A percentile compares a stretch with the other conserved stretches of the same genome.
Evolutionary conservation across 345 rosid genomes (phyloP).

Genomic region (Syzygium jambos): DNA sequence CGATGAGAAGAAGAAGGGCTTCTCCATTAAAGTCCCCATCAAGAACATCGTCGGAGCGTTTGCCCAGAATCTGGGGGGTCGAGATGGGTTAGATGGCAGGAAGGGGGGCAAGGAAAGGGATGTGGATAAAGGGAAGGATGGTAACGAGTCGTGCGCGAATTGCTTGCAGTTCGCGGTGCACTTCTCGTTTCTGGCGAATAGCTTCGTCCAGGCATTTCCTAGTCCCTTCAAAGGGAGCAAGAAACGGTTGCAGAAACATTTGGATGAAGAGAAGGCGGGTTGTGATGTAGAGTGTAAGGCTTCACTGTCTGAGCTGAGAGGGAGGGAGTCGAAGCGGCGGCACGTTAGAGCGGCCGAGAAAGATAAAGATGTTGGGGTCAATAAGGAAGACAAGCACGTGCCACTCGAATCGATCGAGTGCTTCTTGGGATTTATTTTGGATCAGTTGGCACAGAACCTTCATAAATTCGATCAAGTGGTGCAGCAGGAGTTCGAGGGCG

Average conservation of each 20-base stretch:
- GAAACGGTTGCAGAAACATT: conserved; percentile 33
- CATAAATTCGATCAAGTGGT: conserved; percentile 54
- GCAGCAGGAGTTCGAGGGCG: conserved; percentile 27
- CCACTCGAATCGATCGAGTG: conserved; percentile 48
- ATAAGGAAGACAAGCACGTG: conserved; percentile 28
- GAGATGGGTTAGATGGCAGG: conserved; percentile 24
- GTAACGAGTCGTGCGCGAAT: conserved; percentile 43
- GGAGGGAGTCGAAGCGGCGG: conserved; percentile 17
- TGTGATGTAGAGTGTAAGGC: conserved; percentile 16
- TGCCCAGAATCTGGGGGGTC: conserved; percentile 30
- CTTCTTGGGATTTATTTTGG: conserved; percentile 42
- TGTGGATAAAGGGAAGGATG: conserved; percentile 26
- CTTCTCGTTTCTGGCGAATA: conserved; percentile 67
- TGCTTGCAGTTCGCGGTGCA: conserved; percentile 72
- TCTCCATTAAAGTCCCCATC: conserved; percentile 46
- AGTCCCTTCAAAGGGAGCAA: conserved; percentile 43
- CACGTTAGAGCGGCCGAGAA: conserved; percentile 1
- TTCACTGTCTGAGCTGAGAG: conserved; percentile 11
- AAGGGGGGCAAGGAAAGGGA: conserved; percentile 4
- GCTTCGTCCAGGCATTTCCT: conserved; percentile 61
- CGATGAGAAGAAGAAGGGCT: conserved; percentile 54
- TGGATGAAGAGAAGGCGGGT: conserved; percentile 27
- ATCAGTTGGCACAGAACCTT: conserved; percentile 50
- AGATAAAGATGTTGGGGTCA: conserved; percentile 6
- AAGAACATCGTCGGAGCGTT: conserved; percentile 41